Evolutionary conservation across 192 early-diverging fungal species (phyloP).

Genomic region (Allomyces arbusculus): DNA sequence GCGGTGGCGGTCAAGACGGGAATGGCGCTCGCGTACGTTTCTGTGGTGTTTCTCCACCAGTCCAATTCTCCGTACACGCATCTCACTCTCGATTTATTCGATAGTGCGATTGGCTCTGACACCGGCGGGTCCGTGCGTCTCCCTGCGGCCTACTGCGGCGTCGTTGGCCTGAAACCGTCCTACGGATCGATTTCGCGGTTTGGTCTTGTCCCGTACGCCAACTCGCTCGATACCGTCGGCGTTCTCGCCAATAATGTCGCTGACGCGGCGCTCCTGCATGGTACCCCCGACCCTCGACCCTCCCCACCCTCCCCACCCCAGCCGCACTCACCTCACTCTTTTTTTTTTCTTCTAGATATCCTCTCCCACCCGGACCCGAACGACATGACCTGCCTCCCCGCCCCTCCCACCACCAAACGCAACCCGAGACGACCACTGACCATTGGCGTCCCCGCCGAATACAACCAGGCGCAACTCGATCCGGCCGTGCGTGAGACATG

Average conservation of each 20-base stretch:
- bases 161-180: constrained; percentile 80
- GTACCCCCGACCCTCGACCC: constrained; percentile 12
- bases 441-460: constrained; percentile 27
- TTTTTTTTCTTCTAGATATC: background rate
- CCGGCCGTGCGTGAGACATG: constrained; percentile 28
- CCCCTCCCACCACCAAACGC: constrained; percentile 34
- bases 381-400: constrained; percentile 22
- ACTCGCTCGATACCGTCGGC: constrained; percentile 77
- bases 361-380: background rate
- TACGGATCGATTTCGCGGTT: constrained; percentile 69
- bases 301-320: background rate
- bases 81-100: background rate
- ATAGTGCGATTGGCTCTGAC: constrained; percentile 72
- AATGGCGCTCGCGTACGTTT: constrained; percentile 49
- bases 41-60: background rate
- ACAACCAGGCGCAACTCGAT: constrained; percentile 53
- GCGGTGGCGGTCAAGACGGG: constrained; percentile 71
- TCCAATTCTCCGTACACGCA: background rate
- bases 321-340: background rate
- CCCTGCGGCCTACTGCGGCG: constrained; percentile 82
- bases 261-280: constrained; percentile 32
- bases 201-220: constrained; percentile 69
- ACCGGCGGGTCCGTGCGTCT: constrained; percentile 88
- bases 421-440: constrained; percentile 2
- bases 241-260: constrained; percentile 39